Conservation (phyloP, 176 grass and related monocot genomes). For the Phyllostachys edulis region DNA sequence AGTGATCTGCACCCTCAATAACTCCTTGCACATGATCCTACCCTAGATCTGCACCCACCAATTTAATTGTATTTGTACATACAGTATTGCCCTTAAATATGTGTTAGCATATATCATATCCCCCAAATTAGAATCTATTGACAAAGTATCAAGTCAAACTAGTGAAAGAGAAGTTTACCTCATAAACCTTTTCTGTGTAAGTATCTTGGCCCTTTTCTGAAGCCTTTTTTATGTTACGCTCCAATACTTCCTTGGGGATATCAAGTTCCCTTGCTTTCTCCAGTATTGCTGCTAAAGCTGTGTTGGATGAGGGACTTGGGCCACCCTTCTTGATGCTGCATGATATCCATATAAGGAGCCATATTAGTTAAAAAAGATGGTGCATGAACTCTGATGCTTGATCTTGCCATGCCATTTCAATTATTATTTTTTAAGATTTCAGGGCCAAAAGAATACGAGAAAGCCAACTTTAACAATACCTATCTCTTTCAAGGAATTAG, state of each 20-base stretch:
- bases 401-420: constrained; percentile 7
- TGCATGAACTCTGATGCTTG: background rate
- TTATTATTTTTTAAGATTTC: background rate
- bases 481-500: background rate
- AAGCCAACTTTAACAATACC: background rate
- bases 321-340: constrained; percentile 89
- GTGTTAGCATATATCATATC: background rate
- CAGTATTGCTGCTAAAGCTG: constrained; percentile 68
- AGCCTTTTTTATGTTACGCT: constrained; percentile 94
- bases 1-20: background rate
- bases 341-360: background rate
- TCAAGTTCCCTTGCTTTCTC: constrained; percentile 91
- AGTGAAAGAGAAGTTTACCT: constrained; percentile 43
- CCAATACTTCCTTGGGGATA: constrained; percentile 84
- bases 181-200: constrained; percentile 91
- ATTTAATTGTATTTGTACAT: constrained; percentile 2
- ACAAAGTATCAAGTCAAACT: constrained; percentile 10
- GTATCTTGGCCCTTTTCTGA: constrained; percentile 97
- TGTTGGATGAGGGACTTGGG: constrained; percentile 73
- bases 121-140: background rate
- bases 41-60: background rate
- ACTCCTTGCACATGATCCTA: background rate
- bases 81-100: background rate
- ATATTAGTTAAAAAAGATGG: background rate
- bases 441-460: background rate